These are phyloP conservation scores for Herpetomonas samuelpessoai DNA, from an alignment of 208 protist genomes.

Conservation along the genomic window DNA sequence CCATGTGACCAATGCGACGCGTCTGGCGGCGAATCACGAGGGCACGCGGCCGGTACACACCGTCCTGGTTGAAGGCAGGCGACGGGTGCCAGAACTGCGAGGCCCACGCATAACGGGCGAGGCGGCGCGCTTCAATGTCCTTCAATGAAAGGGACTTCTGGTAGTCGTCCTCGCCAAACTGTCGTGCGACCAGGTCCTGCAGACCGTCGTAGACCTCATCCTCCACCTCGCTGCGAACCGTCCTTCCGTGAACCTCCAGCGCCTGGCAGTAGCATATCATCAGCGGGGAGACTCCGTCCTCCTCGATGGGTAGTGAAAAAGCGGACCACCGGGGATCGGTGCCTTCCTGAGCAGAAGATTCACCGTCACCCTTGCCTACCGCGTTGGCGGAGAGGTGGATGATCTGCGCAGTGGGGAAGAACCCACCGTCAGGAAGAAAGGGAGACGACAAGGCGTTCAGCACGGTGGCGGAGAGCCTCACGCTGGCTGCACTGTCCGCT, in stretches of 20 bases:
- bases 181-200: not conserved
- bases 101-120: slow-evolving; percentile 5
- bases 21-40: slow-evolving; percentile 2
- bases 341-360: no score
- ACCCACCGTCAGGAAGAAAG: no score
- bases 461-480: not conserved
- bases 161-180: not conserved
- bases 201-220: no score
- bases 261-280: not conserved
- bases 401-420: not conserved
- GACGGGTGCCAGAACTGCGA: not conserved
- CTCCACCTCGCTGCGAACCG: no score
- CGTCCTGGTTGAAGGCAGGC: not conserved
- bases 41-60: slow-evolving; percentile 5
- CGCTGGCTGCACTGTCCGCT: not conserved
- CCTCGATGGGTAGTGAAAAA: no score
- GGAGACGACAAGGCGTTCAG: slow-evolving; percentile 3
- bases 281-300: no score
- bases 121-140: slow-evolving; percentile 6
- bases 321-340: no score
- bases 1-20: slow-evolving; percentile 8
- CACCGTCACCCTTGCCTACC: no score
- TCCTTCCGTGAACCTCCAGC: not conserved
- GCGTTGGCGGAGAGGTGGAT: no score
- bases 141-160: not conserved